These are phyloP conservation scores for Tilletia horrida DNA, from an alignment of 1,284 basidiomycete genomes.

Conservation along the genomic window DNA sequence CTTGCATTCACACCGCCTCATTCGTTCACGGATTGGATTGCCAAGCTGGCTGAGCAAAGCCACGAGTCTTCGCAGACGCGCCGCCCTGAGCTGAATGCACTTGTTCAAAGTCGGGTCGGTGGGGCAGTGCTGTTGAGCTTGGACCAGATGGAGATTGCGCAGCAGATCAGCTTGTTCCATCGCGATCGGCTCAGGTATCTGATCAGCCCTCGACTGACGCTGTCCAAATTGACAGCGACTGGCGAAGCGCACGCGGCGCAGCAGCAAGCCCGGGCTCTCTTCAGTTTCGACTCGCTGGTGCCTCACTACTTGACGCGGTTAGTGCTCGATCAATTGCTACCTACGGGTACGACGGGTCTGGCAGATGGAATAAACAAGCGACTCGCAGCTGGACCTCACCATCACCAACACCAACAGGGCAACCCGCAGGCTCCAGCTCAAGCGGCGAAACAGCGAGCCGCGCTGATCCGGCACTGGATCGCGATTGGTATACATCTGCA, in stretches of 20 bases:
- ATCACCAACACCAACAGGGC: background rate
- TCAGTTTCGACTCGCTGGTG: conserved; percentile 44
- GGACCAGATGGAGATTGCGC: conserved; percentile 48
- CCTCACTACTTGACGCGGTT: conserved; percentile 48
- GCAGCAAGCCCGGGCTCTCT: conserved; percentile 24
- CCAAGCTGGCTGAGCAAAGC: conserved; percentile 23
- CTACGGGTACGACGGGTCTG: background rate
- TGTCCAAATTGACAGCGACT: conserved; percentile 3
- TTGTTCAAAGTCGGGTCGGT: conserved; percentile 15
- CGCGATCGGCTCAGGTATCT: conserved; percentile 32
- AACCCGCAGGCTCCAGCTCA: conserved; percentile 19
- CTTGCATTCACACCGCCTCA: too few species aligned
- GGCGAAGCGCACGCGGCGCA: conserved; percentile 7
- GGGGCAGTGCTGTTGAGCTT: conserved; percentile 31
- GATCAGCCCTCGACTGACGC: conserved; percentile 21
- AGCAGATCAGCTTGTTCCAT: conserved; percentile 51
- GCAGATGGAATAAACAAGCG: conserved; percentile 18
- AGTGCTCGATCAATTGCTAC: conserved; percentile 43
- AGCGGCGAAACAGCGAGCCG: conserved; percentile 36
- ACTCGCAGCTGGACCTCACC: background rate
- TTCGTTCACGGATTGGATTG: conserved; percentile 27
- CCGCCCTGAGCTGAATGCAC: conserved; percentile 18
- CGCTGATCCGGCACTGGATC: conserved; percentile 51
- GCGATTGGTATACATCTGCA: conserved; percentile 42
- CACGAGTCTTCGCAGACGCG: background rate